Conservation (phyloP, 805 yeast genomes). For the Tetrapisispora namnaoensis region DNA sequence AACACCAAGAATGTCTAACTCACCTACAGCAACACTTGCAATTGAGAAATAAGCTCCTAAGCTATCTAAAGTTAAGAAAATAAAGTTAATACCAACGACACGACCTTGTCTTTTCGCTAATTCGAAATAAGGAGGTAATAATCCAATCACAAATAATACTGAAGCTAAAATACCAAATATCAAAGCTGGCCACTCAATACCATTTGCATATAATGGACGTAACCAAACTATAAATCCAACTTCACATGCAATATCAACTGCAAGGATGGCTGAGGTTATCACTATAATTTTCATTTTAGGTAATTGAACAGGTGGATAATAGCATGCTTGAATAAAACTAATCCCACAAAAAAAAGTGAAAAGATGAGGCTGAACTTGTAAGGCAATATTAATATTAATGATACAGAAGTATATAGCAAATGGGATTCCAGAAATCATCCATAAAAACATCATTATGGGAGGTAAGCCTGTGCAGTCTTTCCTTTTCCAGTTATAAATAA, state of each 20-base stretch:
- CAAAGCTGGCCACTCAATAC: conserved; percentile 63
- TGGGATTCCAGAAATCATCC: conserved; percentile 75
- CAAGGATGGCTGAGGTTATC: conserved; percentile 32
- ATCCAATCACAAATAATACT: conserved; percentile 61
- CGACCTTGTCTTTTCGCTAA: conserved; percentile 68
- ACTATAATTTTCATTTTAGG: conserved; percentile 30
- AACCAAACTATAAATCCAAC: conserved; percentile 65
- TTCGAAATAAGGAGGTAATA: conserved; percentile 85
- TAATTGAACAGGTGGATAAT: conserved; percentile 58
- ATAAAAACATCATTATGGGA: conserved; percentile 75
- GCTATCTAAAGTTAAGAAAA: conserved; percentile 66
- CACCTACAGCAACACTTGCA: conserved; percentile 49
- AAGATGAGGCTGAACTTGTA: conserved; percentile 80
- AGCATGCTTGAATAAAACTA: conserved; percentile 58
- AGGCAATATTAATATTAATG: conserved; percentile 60
- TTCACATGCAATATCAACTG: conserved; percentile 49
- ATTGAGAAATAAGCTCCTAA: conserved; percentile 76
- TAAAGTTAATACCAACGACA: conserved; percentile 82
- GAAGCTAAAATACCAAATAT: conserved; percentile 77
- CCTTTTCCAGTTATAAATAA: conserved; percentile 57
- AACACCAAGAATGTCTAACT: conserved; percentile 70
- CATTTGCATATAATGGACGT: conserved; percentile 43
- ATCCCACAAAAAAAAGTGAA: conserved; percentile 61
- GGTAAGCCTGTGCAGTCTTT: conserved; percentile 85
- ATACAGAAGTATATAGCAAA: conserved; percentile 77